Base-by-base conservation (phyloP, 805 yeast species). In the Ogataea salicorniae region DNA sequence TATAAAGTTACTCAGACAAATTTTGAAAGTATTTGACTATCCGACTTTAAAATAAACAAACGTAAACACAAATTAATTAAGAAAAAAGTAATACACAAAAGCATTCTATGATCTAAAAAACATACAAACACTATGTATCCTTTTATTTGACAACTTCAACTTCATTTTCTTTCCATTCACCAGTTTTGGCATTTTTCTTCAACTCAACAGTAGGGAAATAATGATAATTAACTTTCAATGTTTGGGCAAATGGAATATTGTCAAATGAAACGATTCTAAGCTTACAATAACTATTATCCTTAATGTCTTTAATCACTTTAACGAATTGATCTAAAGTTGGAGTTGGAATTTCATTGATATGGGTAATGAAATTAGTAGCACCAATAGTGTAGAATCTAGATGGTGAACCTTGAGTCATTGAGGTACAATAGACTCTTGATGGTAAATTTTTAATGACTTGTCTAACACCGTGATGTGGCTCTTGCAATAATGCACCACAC, bases 381-480 rank as follows among this genome's bases (percentile, higher is more conserved):
- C 83, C 79, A 48, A 91, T 76, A 14, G 87, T 87, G 63, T 86
- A 89, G 60, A 86, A 91, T 47, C 81, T 75, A 16, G 94, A 94
- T 7, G 97, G 97, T 0, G 96, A 87, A 6, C 96, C 96, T 35
- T 80, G 76, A 39, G 83, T 76, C 60, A 86, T 78, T 22, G 81
- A 74, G 2, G 89, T 83, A 46, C 89, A 83, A 61, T 90, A 91
- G n/a, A 91, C 94, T 46, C 80, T 81, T 16, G 92, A 83, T 13
- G 95, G 96, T 45, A 88, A 70, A 47, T 77, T 73, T 45, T 79
- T 79, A 77, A 87, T 83, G 36, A 86, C 81, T 68, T 90, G 96
- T 52, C 91, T 79, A 16, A 90, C 96, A 8, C 94, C 92, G 60
- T 86, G 95, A 64, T 89, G 97, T n/a, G 97, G 96, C 36, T 80